A percentile compares a stretch with the other conserved stretches of the same genome.
phyloP scores from a whole-genome alignment of 768 basidiomycete species.

The Austroboletus eburneus region DNA sequence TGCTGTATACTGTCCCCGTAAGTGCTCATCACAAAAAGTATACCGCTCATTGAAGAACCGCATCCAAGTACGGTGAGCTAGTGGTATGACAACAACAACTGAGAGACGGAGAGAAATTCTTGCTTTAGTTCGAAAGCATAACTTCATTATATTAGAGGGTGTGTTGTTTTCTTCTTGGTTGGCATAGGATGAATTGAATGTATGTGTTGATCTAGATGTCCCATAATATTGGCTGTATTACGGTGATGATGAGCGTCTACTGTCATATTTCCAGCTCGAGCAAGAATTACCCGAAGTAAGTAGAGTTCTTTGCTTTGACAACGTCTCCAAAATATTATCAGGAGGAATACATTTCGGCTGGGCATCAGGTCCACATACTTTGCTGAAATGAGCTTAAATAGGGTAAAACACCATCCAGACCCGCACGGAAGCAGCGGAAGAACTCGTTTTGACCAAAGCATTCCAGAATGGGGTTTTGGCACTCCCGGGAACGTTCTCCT shows the following conservation, averaged over 20 bases:
- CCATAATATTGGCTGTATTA: conserved; percentile 70
- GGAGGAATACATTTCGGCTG: conserved; percentile 74
- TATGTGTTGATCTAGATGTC: conserved; percentile 44
- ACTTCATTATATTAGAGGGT: conserved; percentile 80
- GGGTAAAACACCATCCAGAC: conserved; percentile 56
- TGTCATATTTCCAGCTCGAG: conserved; percentile 78
- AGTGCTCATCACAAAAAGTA: background rate
- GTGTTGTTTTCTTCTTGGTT: background rate
- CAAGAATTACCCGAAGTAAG: conserved; percentile 56
- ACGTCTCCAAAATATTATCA: conserved; percentile 73
- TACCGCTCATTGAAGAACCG: background rate
- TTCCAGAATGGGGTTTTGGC: conserved; percentile 74
- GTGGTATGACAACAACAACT: conserved; percentile 65
- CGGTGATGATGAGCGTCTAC: conserved; percentile 49
- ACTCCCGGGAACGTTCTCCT: conserved; percentile 71
- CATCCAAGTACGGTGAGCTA: conserved; percentile 63
- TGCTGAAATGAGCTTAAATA: conserved; percentile 38
- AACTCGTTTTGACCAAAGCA: conserved; percentile 63
- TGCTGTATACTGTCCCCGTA: conserved; percentile 73
- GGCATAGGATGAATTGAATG: background rate
- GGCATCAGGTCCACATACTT: conserved; percentile 57
- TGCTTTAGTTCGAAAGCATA: conserved; percentile 57
- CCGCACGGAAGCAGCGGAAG: conserved; percentile 39
- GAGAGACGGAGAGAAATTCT: conserved; percentile 63
- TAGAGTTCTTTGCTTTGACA: conserved; percentile 77